phyloP scores from a whole-genome alignment of 2,329 filamentous ascomycete species.

The Metarhizium guizhouense region DNA sequence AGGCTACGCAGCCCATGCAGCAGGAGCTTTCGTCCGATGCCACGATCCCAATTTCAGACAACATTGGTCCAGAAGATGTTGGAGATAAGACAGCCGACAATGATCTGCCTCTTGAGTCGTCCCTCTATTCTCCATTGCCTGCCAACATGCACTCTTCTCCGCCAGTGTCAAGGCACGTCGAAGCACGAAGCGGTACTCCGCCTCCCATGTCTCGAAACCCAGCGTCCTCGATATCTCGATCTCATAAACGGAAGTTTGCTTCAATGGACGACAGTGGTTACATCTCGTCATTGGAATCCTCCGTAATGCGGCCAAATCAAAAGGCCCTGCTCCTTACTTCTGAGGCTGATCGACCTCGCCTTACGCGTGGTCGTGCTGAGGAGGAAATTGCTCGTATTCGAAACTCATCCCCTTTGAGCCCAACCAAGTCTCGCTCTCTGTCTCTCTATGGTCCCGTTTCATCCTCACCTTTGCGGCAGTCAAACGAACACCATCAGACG shows the following conservation, averaged over 20 bases:
- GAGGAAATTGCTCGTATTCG: slow-evolving; percentile 91
- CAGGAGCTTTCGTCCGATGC: slow-evolving; percentile 68
- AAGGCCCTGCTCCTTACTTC: slow-evolving; percentile 60
- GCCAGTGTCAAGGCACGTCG: slow-evolving; percentile 56
- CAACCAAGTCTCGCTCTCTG: slow-evolving; percentile 57
- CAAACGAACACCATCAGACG: slow-evolving; percentile 46
- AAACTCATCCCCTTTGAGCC: slow-evolving; percentile 88
- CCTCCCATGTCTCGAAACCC: slow-evolving; percentile 56
- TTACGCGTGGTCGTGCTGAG: slow-evolving; percentile 85
- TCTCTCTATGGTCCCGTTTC: slow-evolving; percentile 45
- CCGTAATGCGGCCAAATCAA: slow-evolving; percentile 64
- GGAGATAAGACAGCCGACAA: slow-evolving; percentile 33
- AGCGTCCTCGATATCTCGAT: slow-evolving; percentile 54
- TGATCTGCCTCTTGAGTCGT: slow-evolving; percentile 32
- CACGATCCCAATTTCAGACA: slow-evolving; percentile 65
- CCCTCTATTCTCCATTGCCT: slow-evolving; percentile 61
- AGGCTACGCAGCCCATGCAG: slow-evolving; percentile 27
- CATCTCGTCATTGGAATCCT: slow-evolving; percentile 92
- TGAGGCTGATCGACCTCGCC: slow-evolving; percentile 68
- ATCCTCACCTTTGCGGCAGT: slow-evolving; percentile 58
- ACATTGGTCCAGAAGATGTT: slow-evolving; percentile 42
- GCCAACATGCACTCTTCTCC: slow-evolving; percentile 82
- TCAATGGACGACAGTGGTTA: slow-evolving; percentile 91
- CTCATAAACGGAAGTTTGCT: slow-evolving; percentile 67
- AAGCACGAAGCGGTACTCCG: slow-evolving; percentile 61